A percentile compares a stretch with the other conserved stretches of the same genome.
phyloP scores from a whole-genome alignment of 768 basidiomycete species.

The Xerocomellus amylosporus region DNA sequence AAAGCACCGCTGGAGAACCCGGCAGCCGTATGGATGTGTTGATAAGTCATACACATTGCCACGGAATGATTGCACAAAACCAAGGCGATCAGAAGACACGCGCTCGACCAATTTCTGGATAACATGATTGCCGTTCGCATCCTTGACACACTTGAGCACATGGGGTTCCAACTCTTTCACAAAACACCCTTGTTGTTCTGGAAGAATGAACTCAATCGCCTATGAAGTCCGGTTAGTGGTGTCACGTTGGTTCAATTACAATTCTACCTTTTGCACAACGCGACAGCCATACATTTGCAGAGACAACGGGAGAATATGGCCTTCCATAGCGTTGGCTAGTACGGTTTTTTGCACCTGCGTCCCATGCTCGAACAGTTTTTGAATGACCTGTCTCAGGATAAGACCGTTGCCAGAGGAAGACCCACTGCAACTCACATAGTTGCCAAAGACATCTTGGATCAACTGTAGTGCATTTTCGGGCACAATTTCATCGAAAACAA shows the following conservation, averaged over 20 bases:
- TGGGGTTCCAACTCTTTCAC: slow-evolving; percentile 78
- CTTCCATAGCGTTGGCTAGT: slow-evolving; percentile 72
- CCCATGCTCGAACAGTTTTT: slow-evolving; percentile 90
- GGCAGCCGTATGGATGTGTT: slow-evolving; percentile 90
- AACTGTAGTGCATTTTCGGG: slow-evolving; percentile 71
- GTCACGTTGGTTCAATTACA: neutral
- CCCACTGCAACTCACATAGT: slow-evolving; percentile 63
- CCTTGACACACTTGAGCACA: slow-evolving; percentile 82
- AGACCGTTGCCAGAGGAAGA: neutral
- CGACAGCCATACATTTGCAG: slow-evolving; percentile 96
- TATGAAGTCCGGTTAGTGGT: slow-evolving; percentile 31
- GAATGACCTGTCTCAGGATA: slow-evolving; percentile 64
- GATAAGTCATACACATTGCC: slow-evolving; percentile 79
- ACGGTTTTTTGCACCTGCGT: slow-evolving; percentile 68
- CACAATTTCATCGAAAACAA: slow-evolving; percentile 84
- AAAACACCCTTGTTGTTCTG: slow-evolving; percentile 73
- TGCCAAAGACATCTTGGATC: slow-evolving; percentile 92
- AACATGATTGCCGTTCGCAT: slow-evolving; percentile 94
- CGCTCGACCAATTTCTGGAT: slow-evolving; percentile 87
- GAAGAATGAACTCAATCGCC: slow-evolving; percentile 80
- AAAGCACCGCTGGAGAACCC: slow-evolving; percentile 90
- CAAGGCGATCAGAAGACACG: slow-evolving; percentile 71
- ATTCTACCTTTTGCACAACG: slow-evolving; percentile 82
- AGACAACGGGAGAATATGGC: slow-evolving; percentile 71
- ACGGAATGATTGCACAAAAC: slow-evolving; percentile 71